Percentiles rank a stretch among this genome's conserved stretches.
These are phyloP conservation scores for Punica granatum DNA, from an alignment of 345 rosid species.

Conservation along the genomic window DNA sequence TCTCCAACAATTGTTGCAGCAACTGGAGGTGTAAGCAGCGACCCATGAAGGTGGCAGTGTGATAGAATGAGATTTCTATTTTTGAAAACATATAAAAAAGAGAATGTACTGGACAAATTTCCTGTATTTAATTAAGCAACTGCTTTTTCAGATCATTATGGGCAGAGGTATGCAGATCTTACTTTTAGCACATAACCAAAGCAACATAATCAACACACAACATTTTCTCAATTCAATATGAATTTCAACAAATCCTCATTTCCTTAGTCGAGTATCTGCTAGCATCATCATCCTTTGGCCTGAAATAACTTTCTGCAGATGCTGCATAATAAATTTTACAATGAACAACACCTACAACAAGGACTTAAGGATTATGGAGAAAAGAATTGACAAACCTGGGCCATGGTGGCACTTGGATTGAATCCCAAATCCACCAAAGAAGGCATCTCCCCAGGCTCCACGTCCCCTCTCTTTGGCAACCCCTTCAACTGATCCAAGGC, in stretches of 20 bases:
- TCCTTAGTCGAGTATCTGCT: background rate
- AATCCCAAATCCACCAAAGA: conserved; percentile 69
- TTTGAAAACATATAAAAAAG: too few species aligned
- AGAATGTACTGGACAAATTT: too few species aligned
- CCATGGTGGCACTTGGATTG: conserved; percentile 29
- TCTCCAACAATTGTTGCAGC: background rate
- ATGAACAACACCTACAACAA: background rate
- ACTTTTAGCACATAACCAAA: background rate
- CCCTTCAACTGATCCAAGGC: conserved; percentile 72
- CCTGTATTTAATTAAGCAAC: too few species aligned
- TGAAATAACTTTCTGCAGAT: background rate
- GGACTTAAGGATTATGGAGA: background rate
- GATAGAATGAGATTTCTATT: too few species aligned
- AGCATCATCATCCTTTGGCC: background rate
- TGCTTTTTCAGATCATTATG: background rate
- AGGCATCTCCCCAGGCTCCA: conserved; percentile 80
- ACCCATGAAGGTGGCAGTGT: too few species aligned
- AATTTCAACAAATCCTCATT: background rate
- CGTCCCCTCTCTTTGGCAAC: conserved; percentile 72
- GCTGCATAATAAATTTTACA: background rate
- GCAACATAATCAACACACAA: background rate
- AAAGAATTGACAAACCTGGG: conserved; percentile 44
- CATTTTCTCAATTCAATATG: background rate
- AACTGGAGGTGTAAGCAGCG: background rate
- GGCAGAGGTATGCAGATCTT: background rate